These are phyloP conservation scores for Corchorus olitorius DNA, from an alignment of 345 rosid species.

Conservation along the genomic window DNA sequence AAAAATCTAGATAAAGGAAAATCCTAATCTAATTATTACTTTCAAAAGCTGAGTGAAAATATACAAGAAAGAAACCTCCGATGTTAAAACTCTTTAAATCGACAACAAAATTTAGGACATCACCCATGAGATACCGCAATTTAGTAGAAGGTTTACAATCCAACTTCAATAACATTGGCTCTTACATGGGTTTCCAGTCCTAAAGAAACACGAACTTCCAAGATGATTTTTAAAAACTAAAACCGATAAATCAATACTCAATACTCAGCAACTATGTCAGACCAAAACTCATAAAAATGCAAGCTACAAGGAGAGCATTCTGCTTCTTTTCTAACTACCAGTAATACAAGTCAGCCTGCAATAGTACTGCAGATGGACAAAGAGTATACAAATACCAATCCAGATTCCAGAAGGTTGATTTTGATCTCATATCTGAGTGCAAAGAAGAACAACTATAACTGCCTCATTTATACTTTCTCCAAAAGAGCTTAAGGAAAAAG, in stretches of 20 bases:
- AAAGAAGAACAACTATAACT: not conserved
- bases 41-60: not conserved
- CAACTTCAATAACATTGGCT: not conserved
- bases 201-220: not conserved
- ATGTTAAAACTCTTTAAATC: not conserved
- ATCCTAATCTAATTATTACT: not conserved
- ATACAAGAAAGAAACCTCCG: not conserved
- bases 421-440: not conserved
- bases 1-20: not conserved
- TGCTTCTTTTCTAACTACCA: not conserved
- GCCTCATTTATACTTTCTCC: not conserved
- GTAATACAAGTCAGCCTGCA: not conserved
- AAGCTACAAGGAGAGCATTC: not conserved
- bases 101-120: not conserved
- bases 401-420: not conserved
- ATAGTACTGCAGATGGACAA: not conserved
- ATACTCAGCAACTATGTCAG: conserved; percentile 3
- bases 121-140: not conserved
- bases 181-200: not conserved
- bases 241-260: not conserved
- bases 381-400: not conserved
- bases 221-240: not conserved
- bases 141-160: not conserved
- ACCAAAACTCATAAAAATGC: not conserved
- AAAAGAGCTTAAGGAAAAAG: not conserved